These are phyloP conservation scores for Jaltomata sinuosa DNA, from an alignment of 257 asterid genomes.

Conservation along the genomic window DNA sequence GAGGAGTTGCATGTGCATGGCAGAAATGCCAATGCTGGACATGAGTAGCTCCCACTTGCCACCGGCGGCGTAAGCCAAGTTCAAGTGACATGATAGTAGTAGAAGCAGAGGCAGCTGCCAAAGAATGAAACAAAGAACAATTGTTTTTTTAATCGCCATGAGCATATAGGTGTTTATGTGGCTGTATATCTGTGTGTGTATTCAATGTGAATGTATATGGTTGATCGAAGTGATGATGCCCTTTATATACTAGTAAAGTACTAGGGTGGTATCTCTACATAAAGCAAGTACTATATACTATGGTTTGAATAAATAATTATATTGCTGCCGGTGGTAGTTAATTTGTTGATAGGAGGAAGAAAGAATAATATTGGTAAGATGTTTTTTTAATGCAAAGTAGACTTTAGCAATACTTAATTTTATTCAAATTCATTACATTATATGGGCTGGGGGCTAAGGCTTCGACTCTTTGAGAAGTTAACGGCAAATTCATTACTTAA, in stretches of 20 bases:
- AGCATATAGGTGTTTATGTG: neutral
- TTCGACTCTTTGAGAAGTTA: too few species aligned
- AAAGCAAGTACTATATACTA: neutral
- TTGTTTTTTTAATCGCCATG: neutral
- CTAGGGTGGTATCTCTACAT: neutral
- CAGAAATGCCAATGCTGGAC: conserved; percentile 27
- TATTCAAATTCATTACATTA: neutral
- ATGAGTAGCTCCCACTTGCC: conserved; percentile 36
- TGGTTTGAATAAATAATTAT: neutral
- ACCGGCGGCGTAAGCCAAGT: conserved; percentile 11
- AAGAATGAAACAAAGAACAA: neutral
- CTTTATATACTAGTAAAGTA: neutral
- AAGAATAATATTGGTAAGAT: neutral
- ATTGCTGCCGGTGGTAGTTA: neutral
- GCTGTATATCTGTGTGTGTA: too few species aligned
- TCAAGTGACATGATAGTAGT: neutral
- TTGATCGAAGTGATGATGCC: neutral
- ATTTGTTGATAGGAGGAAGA: neutral
- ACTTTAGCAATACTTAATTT: neutral
- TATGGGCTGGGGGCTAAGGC: too few species aligned
- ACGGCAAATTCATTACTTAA: too few species aligned
- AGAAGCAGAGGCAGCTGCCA: neutral
- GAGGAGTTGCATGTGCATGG: conserved; percentile 65
- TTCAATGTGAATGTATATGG: neutral
- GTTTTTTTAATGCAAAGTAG: neutral